Evolutionary conservation across 495 filamentous ascomycete genomes (phyloP), one percentile per base, ranked within the genome.

Genomic region (Xylaria nigripes): DNA sequence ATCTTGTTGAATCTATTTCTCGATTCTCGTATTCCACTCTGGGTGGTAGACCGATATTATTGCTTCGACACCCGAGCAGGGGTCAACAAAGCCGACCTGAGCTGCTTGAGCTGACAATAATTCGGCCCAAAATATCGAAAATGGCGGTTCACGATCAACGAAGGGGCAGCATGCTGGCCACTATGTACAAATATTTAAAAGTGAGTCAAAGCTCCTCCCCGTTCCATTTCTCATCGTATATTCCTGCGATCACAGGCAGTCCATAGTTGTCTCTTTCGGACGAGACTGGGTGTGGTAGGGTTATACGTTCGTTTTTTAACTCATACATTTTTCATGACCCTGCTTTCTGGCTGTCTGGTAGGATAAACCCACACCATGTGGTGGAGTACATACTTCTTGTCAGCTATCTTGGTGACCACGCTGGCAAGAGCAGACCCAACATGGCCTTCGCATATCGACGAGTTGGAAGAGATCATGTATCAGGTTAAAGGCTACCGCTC

Each of bases 381-480:
- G 48, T 59, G 57, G 55, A 40, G 25, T n/a, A 27, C 46, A 15
- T 15, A 49, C 15, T 48, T 38, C 41, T 61, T 56, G 55, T 46
- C 54, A 21, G 40, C 51, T 19, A 24, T 62, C 42, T 62, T 12
- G 60, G 50, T 59, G 12, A 55, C 42, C 32, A 40, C 41, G 43
- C 32, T 62, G 16, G 32, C 50, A 36, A 54, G 29, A 25, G 70
- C 76, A 6, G 72, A 76, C 54, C 78, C 78, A 32, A 84, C 80
- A 65, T 84, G 81, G 81, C 81, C 81, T 5, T 71, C 77, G 6
- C 62, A 72, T 0, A 76, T 74, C 4, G 81, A 84, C 57, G 80
- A 84, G 65, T 68, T 84, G 60, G 80, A 84, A 63, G 80, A 82
- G 66, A 78, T 84, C 51, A 75, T 83, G 68, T 79, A 76, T 57